A percentile compares a stretch with the other conserved stretches of the same genome.
Evolutionary conservation across 2,329 filamentous ascomycete genomes (phyloP).

Genomic region (Colletotrichum sp.): DNA sequence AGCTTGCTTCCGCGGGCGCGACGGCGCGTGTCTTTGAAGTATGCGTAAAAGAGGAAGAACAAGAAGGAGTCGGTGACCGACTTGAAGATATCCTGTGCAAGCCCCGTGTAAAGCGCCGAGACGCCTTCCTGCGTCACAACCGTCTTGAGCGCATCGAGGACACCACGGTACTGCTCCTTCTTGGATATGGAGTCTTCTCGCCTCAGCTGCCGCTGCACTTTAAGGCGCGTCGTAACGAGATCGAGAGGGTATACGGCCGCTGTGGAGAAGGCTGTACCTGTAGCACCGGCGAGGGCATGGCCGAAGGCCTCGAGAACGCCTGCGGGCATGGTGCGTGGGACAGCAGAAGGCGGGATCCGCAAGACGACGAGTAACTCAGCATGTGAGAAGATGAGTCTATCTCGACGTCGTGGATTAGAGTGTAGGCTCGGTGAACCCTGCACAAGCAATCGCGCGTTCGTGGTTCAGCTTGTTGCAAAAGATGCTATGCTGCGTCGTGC

Average conservation of each 20-base stretch:
- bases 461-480: neutral
- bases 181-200: conserved; percentile 26
- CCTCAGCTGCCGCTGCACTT: conserved; percentile 71
- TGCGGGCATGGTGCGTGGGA: conserved; percentile 21
- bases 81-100: conserved; percentile 69
- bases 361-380: neutral
- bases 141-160: conserved; percentile 72
- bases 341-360: neutral
- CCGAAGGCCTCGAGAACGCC: conserved; percentile 73
- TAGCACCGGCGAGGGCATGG: conserved; percentile 80
- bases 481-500: neutral
- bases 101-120: conserved; percentile 71
- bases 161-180: conserved; percentile 61
- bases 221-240: conserved; percentile 80
- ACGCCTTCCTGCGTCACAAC: conserved; percentile 75
- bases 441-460: neutral
- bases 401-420: neutral
- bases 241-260: conserved; percentile 81
- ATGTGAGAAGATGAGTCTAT: neutral
- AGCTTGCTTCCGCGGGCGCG: conserved; percentile 46
- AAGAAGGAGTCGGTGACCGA: conserved; percentile 78
- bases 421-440: neutral
- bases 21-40: conserved; percentile 36
- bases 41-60: conserved; percentile 83
- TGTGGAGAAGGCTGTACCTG: conserved; percentile 80